phyloP scores from a whole-genome alignment of 2,329 filamentous ascomycete genomes.

The Sporothrix humicola region DNA sequence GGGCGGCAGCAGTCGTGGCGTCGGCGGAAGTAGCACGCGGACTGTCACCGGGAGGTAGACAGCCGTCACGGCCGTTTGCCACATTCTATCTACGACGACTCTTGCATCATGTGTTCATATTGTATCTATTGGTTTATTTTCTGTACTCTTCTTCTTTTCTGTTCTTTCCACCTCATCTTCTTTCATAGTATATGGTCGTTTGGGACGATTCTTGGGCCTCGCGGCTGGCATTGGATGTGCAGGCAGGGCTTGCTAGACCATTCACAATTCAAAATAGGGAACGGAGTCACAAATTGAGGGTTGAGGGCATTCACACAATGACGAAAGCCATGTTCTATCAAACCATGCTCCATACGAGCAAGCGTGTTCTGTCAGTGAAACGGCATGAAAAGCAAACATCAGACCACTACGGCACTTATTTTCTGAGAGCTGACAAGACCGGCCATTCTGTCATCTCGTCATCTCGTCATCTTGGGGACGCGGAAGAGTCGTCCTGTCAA shows the following conservation, averaged over 20 bases:
- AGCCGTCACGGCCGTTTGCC: neutral
- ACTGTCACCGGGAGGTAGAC: slow-evolving; percentile 33
- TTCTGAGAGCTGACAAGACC: neutral
- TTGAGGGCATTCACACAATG: neutral
- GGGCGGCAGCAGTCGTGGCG: slow-evolving; percentile 28
- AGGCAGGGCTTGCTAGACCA: neutral
- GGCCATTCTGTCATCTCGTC: neutral
- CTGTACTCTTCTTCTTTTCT: neutral
- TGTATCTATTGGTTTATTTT: neutral
- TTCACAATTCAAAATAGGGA: neutral
- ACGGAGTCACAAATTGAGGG: neutral
- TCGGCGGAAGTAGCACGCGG: slow-evolving; percentile 37
- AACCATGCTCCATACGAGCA: too few species aligned
- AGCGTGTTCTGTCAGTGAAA: neutral
- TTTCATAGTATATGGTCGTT: neutral
- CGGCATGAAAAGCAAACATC: neutral
- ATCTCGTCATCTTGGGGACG: neutral
- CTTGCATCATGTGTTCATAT: neutral
- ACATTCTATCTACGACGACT: neutral
- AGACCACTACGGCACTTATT: neutral
- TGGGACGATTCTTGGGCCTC: neutral
- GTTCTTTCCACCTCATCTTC: too few species aligned
- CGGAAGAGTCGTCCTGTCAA: too few species aligned
- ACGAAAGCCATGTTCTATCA: too few species aligned
- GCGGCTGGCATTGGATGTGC: neutral